These are phyloP conservation scores for Rhizopogon sp. DNA, from an alignment of 768 basidiomycete species.

Conservation along the genomic window DNA sequence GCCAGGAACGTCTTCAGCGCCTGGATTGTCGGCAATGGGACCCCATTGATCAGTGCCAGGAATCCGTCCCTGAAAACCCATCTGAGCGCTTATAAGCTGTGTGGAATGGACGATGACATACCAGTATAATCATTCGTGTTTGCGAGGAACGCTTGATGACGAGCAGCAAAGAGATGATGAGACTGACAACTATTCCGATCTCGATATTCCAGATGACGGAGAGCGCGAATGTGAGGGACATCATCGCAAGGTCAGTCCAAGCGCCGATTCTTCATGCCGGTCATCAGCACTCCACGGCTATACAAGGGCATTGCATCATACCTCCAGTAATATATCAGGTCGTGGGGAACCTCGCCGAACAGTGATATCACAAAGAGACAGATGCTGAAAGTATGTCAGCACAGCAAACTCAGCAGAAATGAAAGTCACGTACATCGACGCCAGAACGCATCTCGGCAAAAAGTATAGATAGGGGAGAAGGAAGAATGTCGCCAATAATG, in stretches of 20 bases:
- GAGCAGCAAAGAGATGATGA: slow-evolving; percentile 82
- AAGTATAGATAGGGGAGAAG: slow-evolving; percentile 81
- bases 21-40: slow-evolving; percentile 82
- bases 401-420: not conserved
- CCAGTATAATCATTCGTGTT: slow-evolving; percentile 87
- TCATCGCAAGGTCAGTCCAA: slow-evolving; percentile 86
- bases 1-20: slow-evolving; percentile 77
- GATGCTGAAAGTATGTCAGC: slow-evolving; percentile 46
- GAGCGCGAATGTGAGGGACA: slow-evolving; percentile 82
- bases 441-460: slow-evolving; percentile 86
- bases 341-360: slow-evolving; percentile 82
- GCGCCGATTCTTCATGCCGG: slow-evolving; percentile 66
- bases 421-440: slow-evolving; percentile 58
- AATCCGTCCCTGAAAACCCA: slow-evolving; percentile 60
- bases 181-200: slow-evolving; percentile 84
- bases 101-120: slow-evolving; percentile 25
- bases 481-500: slow-evolving; percentile 86
- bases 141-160: slow-evolving; percentile 88
- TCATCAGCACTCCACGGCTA: not conserved
- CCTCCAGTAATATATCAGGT: slow-evolving; percentile 82
- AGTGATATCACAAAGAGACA: slow-evolving; percentile 82
- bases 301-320: slow-evolving; percentile 24
- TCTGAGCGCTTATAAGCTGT: not conserved
- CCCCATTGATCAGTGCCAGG: slow-evolving; percentile 90
- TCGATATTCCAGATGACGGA: slow-evolving; percentile 91